These are phyloP conservation scores for Yamadazyma diddensiae DNA, from an alignment of 1,139 yeast genomes.

Conservation along the genomic window DNA sequence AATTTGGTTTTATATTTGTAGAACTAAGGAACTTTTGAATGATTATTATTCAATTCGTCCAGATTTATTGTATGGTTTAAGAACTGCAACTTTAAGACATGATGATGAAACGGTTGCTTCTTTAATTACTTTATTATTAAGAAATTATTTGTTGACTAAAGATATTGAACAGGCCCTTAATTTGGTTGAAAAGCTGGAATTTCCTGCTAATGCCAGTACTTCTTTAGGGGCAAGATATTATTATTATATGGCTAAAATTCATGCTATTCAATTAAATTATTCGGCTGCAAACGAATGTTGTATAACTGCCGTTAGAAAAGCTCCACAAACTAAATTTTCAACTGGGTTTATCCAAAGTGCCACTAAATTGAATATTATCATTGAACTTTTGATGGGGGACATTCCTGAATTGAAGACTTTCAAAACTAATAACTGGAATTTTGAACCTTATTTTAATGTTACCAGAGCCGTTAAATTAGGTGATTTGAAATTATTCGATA, in stretches of 20 bases:
- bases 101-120: constrained; percentile 91
- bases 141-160: constrained; percentile 75
- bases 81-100: constrained; percentile 89
- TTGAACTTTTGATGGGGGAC: constrained; percentile 94
- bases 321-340: constrained; percentile 89
- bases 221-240: constrained; percentile 90
- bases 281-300: constrained; percentile 87
- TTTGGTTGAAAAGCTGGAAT: constrained; percentile 82
- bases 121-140: constrained; percentile 74
- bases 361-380: constrained; percentile 80
- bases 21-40: constrained; percentile 69
- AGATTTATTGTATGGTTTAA: constrained; percentile 66
- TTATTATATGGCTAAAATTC: constrained; percentile 85
- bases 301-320: constrained; percentile 90
- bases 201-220: constrained; percentile 82
- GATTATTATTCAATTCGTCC: constrained; percentile 66
- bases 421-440: constrained; percentile 55
- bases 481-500: constrained; percentile 77
- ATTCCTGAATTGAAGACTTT: constrained; percentile 90
- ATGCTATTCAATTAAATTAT: constrained; percentile 90
- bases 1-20: constrained; percentile 86
- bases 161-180: constrained; percentile 87
- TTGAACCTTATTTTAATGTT: constrained; percentile 81
- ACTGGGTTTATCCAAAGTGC: constrained; percentile 88
- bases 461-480: constrained; percentile 93